Conservation (phyloP, 441 rosid genomes). For the Adansonia gregorii region DNA sequence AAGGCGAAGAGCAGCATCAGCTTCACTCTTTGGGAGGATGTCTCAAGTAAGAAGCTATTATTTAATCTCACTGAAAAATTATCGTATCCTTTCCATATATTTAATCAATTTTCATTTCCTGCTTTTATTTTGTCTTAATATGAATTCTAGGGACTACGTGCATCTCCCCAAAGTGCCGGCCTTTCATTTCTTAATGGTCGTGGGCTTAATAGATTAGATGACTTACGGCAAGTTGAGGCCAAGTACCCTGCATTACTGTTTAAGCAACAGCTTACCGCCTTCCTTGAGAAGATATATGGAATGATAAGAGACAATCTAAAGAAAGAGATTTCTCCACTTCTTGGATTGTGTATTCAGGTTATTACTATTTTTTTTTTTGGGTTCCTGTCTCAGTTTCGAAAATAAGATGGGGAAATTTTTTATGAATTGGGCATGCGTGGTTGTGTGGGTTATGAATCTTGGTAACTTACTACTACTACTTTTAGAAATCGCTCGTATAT, state of each 20-base stretch:
- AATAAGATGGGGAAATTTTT: not conserved
- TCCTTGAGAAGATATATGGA: slow-evolving; percentile 82
- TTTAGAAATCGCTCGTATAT: not conserved
- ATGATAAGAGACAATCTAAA: slow-evolving; percentile 73
- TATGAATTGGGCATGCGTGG: not conserved
- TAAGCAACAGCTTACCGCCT: slow-evolving; percentile 80
- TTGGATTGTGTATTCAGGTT: slow-evolving; percentile 75
- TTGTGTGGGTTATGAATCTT: not conserved
- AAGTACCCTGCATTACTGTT: slow-evolving; percentile 76
- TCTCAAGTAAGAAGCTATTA: slow-evolving; percentile 48
- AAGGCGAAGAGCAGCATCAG: slow-evolving; percentile 53
- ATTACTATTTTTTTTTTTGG: not conserved
- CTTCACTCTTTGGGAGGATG: slow-evolving; percentile 76
- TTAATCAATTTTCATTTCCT: slow-evolving; percentile 11
- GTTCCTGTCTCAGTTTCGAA: slow-evolving; percentile 5
- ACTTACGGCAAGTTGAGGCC: slow-evolving; percentile 73
- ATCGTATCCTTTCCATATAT: not conserved
- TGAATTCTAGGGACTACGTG: slow-evolving; percentile 51
- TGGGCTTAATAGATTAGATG: slow-evolving; percentile 57
- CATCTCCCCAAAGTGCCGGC: slow-evolving; percentile 66
- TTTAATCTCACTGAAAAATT: not conserved
- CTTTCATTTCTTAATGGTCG: slow-evolving; percentile 67
- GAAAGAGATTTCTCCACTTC: slow-evolving; percentile 71
- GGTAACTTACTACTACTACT: not conserved
- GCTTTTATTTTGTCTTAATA: slow-evolving; percentile 26